Percentiles rank a stretch among this genome's conserved stretches.
These are phyloP conservation scores for Solioccasus polychromus DNA, from an alignment of 768 basidiomycete species.

Conservation along the genomic window DNA sequence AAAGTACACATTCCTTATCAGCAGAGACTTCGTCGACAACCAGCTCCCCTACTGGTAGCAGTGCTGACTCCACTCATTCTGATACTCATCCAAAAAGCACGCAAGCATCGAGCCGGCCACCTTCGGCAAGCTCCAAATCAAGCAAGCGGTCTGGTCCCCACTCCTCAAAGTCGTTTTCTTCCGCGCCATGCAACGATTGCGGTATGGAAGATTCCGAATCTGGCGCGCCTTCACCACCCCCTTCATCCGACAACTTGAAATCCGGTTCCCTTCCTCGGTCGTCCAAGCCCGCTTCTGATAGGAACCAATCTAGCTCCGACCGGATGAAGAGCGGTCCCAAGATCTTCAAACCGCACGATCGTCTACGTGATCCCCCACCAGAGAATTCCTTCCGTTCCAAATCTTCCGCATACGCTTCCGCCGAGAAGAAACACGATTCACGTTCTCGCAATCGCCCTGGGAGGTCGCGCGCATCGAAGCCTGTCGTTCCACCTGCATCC, in stretches of 20 bases:
- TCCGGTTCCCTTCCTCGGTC: constrained; percentile 14
- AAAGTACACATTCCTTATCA: constrained; percentile 29
- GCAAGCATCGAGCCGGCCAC: constrained; percentile 29
- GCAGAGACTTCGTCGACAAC: constrained; percentile 27
- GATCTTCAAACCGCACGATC: constrained; percentile 22
- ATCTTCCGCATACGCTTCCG: constrained; percentile 11
- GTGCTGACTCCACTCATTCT: constrained; percentile 20
- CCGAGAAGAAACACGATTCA: constrained; percentile 2
- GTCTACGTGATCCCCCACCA: constrained; percentile 18
- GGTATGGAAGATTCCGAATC: constrained; percentile 9
- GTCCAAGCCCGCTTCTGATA: constrained; percentile 12
- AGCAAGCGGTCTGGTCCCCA: constrained; percentile 19
- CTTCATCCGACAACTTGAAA: constrained; percentile 14
- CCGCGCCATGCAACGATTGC: constrained; percentile 13
- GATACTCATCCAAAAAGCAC: constrained; percentile 21
- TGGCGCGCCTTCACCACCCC: constrained; percentile 10
- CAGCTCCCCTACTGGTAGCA: constrained; percentile 15
- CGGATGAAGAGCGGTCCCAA: constrained; percentile 18
- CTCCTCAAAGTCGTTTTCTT: constrained; percentile 10
- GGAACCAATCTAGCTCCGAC: constrained; percentile 15
- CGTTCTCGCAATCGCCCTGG: constrained; percentile 13
- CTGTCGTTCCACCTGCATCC: constrained; percentile 30
- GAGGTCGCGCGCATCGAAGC: constrained; percentile 20
- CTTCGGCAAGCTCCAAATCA: constrained; percentile 30
- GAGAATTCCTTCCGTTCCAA: constrained; percentile 11